phyloP scores from a whole-genome alignment of 768 basidiomycete genomes.

The Pholiota molesta region DNA sequence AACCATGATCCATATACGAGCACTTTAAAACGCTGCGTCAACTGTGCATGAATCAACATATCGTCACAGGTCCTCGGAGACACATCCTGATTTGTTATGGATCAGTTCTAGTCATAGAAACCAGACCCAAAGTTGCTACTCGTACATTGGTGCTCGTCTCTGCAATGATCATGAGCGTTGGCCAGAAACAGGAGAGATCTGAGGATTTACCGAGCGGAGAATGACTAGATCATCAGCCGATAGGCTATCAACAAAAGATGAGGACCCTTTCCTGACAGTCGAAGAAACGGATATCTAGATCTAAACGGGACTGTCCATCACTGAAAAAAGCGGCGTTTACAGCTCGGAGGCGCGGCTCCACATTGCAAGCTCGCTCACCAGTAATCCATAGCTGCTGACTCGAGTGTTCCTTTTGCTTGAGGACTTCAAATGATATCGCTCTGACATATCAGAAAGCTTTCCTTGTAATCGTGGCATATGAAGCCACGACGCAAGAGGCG shows the following conservation, averaged over 20 bases:
- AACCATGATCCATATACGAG: neutral
- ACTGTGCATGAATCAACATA: slow-evolving; percentile 14
- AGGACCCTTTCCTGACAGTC: slow-evolving; percentile 23
- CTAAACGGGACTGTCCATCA: slow-evolving; percentile 11
- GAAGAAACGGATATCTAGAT: slow-evolving; percentile 19
- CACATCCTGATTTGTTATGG: slow-evolving; percentile 23
- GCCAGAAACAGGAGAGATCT: slow-evolving; percentile 29
- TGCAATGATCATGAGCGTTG: slow-evolving; percentile 29
- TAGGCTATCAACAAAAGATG: slow-evolving; percentile 13
- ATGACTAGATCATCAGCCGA: slow-evolving; percentile 28
- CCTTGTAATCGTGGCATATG: neutral
- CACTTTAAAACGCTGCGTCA: slow-evolving; percentile 16
- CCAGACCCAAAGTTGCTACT: slow-evolving; percentile 19
- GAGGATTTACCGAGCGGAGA: slow-evolving; percentile 20
- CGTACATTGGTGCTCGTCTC: slow-evolving; percentile 19
- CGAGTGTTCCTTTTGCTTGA: slow-evolving; percentile 14
- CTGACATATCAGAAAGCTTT: slow-evolving; percentile 13
- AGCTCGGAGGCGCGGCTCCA: slow-evolving; percentile 18
- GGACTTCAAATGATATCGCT: slow-evolving; percentile 9
- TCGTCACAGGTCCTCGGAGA: slow-evolving; percentile 22
- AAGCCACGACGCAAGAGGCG: neutral
- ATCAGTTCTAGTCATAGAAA: slow-evolving; percentile 28
- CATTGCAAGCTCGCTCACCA: neutral
- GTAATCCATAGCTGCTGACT: slow-evolving; percentile 9
- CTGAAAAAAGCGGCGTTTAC: slow-evolving; percentile 22